phyloP scores from a whole-genome alignment of 768 basidiomycete species.

The Hortiboletus flavorubellus region DNA sequence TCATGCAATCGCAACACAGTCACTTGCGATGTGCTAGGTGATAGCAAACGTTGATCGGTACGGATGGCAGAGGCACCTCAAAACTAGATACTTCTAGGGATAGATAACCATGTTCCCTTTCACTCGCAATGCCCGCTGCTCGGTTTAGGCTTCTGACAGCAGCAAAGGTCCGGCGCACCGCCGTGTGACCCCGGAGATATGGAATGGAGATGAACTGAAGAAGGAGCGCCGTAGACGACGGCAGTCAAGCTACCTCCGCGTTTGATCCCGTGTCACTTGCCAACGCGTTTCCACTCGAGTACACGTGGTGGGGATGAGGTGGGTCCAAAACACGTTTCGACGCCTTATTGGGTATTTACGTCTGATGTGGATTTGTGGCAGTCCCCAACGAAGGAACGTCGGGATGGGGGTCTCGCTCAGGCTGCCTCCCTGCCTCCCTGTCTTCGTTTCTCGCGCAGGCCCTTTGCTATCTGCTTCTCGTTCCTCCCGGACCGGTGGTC shows the following conservation, averaged over 20 bases:
- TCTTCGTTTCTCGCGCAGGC: background rate
- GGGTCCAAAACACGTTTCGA: background rate
- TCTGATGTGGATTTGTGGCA: background rate
- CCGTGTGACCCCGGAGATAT: background rate
- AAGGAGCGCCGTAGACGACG: too few species aligned
- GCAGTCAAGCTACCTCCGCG: background rate
- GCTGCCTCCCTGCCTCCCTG: too few species aligned
- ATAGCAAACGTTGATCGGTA: background rate
- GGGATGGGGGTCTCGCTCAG: too few species aligned
- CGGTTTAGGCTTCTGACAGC: background rate
- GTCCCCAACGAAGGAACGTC: background rate
- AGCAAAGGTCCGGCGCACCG: background rate
- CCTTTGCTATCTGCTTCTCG: background rate
- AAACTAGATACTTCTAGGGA: background rate
- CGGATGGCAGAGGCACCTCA: background rate
- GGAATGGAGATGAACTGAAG: background rate
- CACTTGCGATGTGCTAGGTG: background rate
- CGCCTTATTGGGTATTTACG: background rate
- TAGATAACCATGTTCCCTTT: background rate
- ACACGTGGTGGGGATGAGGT: too few species aligned
- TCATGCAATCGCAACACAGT: background rate
- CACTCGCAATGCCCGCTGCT: background rate
- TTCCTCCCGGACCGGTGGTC: background rate
- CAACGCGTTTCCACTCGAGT: background rate
- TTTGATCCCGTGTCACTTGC: background rate